Conservation (phyloP, 495 filamentous ascomycete genomes). For the Xylaria sp. region DNA sequence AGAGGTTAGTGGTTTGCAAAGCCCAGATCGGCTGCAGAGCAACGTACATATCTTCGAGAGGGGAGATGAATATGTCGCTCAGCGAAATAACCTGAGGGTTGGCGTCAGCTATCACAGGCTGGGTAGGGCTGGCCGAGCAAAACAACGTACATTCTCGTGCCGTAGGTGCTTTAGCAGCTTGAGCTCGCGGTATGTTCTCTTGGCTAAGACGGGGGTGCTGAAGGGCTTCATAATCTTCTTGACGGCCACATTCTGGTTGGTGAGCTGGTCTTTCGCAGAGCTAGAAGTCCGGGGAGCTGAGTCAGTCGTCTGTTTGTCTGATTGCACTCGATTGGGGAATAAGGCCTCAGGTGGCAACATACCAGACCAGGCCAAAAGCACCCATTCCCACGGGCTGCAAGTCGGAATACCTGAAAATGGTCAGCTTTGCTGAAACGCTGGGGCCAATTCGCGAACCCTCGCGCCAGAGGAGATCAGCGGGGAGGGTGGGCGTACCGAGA, state of each 20-base stretch:
- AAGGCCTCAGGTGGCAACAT: conserved; percentile 40
- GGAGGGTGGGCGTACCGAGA: conserved; percentile 72
- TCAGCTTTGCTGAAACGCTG: conserved; percentile 30
- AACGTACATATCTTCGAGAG: conserved; percentile 94
- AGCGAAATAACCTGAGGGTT: conserved; percentile 85
- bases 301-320: conserved; percentile 34
- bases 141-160: conserved; percentile 85
- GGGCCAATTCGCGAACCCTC: not conserved
- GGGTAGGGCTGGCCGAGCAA: not conserved
- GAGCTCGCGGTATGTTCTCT: conserved; percentile 95
- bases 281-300: conserved; percentile 54
- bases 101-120: conserved; percentile 13
- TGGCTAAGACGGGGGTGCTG: conserved; percentile 95
- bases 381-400: conserved; percentile 99
- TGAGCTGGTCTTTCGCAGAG: conserved; percentile 97
- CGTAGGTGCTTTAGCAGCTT: conserved; percentile 96
- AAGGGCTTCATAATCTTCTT: conserved; percentile 99
- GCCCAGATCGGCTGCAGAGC: not conserved
- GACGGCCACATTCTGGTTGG: conserved; percentile 90
- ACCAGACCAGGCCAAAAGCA: conserved; percentile 98
- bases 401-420: conserved; percentile 81
- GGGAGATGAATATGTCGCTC: conserved; percentile 99
- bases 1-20: conserved; percentile 37
- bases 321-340: conserved; percentile 14
- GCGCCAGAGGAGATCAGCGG: conserved; percentile 1